Conservation (phyloP, 2,329 filamentous ascomycete genomes). For the Pseudopithomyces maydicus region DNA sequence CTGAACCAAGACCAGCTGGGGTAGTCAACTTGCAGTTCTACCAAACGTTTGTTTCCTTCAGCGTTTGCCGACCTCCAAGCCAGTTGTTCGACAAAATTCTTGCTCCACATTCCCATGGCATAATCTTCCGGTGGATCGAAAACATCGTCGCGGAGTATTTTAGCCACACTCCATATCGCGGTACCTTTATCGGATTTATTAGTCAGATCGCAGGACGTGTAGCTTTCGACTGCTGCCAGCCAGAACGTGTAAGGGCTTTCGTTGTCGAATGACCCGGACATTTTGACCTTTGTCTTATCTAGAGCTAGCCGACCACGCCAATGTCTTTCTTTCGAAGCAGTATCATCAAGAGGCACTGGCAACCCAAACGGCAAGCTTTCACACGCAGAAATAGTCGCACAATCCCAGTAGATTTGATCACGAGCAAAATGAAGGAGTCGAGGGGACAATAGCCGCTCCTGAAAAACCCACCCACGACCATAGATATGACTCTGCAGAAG, state of each 20-base stretch:
- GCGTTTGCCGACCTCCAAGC: not conserved
- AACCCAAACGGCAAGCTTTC: constrained; percentile 12
- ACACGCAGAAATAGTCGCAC: constrained; percentile 10
- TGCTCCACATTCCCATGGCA: not conserved
- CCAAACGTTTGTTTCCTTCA: not conserved
- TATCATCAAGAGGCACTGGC: constrained; percentile 4
- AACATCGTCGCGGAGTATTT: not conserved
- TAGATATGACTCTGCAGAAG: constrained; percentile 13
- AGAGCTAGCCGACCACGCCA: constrained; percentile 15
- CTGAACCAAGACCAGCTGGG: not conserved
- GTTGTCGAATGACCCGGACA: constrained; percentile 12
- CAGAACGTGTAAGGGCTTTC: constrained; percentile 18
- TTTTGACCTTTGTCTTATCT: not conserved
- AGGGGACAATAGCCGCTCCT: constrained; percentile 22
- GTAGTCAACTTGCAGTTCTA: not conserved
- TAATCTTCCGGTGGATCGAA: not conserved
- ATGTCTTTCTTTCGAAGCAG: constrained; percentile 11
- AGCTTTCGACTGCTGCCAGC: constrained; percentile 15
- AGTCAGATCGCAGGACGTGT: constrained; percentile 22
- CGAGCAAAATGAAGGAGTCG: constrained; percentile 17
- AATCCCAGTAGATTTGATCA: constrained; percentile 24
- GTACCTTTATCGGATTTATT: constrained; percentile 15
- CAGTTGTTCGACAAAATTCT: not conserved
- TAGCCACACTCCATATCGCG: constrained; percentile 22
- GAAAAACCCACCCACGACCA: constrained; percentile 23